These are phyloP conservation scores for Aspergillus arachidicola DNA, from an alignment of 2,329 filamentous ascomycete genomes.

Conservation along the genomic window DNA sequence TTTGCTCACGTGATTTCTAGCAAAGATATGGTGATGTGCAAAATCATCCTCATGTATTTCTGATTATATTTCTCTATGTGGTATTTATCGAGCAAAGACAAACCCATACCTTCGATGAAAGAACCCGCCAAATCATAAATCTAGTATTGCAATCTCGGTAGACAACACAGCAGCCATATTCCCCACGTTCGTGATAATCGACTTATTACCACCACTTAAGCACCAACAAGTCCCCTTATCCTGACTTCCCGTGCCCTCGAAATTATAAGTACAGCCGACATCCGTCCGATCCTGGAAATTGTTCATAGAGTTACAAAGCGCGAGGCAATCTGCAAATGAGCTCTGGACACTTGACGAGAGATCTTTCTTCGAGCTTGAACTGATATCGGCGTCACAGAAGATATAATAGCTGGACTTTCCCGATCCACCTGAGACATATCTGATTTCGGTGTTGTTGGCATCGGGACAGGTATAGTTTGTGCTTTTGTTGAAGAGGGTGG, in stretches of 20 bases:
- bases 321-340: neutral
- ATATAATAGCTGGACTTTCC: neutral
- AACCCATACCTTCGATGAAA: too few species aligned
- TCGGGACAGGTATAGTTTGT: neutral
- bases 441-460: conserved; percentile 3
- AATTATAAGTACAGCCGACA: conserved; percentile 5
- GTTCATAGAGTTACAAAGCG: conserved; percentile 6
- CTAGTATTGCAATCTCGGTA: neutral
- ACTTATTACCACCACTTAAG: neutral
- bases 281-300: conserved; percentile 1
- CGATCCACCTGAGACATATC: neutral
- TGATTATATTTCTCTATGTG: too few species aligned
- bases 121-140: neutral
- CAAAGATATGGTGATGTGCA: too few species aligned
- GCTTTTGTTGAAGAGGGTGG: neutral
- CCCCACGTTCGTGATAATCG: conserved; percentile 1
- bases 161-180: conserved; percentile 6
- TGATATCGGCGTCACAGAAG: conserved; percentile 7
- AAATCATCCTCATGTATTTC: too few species aligned
- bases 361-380: conserved; percentile 1
- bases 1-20: too few species aligned
- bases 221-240: conserved; percentile 3
- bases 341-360: neutral
- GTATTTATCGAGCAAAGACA: too few species aligned
- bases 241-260: conserved; percentile 1